Evolutionary conservation across 176 grass and related monocot genomes (phyloP), one percentile per base, ranked within the genome.

Genomic region (Aegilops umbellulata): DNA sequence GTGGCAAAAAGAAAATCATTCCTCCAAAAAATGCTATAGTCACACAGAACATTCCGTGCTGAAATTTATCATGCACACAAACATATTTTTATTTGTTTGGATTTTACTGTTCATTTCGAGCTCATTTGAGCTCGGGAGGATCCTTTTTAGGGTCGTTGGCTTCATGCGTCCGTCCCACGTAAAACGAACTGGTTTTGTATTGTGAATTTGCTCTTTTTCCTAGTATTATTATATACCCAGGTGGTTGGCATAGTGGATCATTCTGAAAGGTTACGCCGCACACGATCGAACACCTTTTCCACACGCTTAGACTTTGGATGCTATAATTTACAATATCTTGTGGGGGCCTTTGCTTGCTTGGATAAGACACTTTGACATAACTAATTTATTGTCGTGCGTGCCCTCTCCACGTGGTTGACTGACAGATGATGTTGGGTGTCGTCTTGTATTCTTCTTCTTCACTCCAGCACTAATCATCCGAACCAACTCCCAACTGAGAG

Each of bases 321-420:
- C 20, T 76, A 80, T 87, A 83, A 47, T 83, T 60, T 74, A 83
- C 20, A 79, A 74, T 90, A 79, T 87, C 89, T 44, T 74, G 80
- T 79, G 80, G 64, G 64, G 5, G 13, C 84, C 69, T 66, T 63
- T 60, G 80, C 3, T 20, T 42, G 67, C 15, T 15, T 49, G 58
- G 80, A 83, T 83, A 74, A 90, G 66, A 57, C 83, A 42, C 58
- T 72, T 72, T 34, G 53, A 57, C 65, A 29, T 86, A 23, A 32
- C 63, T 5, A 38, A 26, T 82, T 69, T 30, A 51, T 62, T 67
- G 69, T 29, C 30, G 6, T 47, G 51, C 38, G 79, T 57, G 72
- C 62, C 41, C 26, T 76, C 34, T 39, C 23, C 58, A 76, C 30
- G 36, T 63, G 66, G 34, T 60, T 30, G 69, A 41, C 41, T 29